Percentiles rank a stretch among this genome's conserved stretches.
phyloP scores from a whole-genome alignment of 148 eudicot species.

The Vaccinium myrtillus region DNA sequence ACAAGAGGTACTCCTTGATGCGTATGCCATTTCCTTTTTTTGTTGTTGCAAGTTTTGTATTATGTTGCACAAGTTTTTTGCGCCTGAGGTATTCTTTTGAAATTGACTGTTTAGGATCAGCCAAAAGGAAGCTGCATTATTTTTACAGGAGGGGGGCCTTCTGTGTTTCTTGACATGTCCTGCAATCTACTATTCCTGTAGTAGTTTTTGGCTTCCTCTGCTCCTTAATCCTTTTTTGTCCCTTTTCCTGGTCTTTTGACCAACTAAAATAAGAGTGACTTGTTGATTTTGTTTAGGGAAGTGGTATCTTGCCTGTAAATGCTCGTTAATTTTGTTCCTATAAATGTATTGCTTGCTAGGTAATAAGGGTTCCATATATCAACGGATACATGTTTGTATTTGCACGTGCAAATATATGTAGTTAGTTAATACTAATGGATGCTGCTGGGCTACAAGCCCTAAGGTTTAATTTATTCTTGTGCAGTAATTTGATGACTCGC shows the following conservation, averaged over 20 bases:
- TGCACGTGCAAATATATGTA: background rate
- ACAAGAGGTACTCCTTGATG: slow-evolving; percentile 44
- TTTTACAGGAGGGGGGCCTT: background rate
- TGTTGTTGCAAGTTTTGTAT: background rate
- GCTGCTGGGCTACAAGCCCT: background rate
- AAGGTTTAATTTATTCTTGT: background rate
- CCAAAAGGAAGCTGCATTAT: background rate
- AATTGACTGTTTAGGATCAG: background rate
- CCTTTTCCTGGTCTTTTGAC: background rate
- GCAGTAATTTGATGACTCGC: background rate
- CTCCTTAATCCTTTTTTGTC: background rate
- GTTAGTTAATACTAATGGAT: background rate
- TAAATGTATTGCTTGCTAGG: background rate
- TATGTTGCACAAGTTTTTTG: background rate
- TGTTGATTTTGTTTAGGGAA: background rate
- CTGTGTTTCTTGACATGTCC: background rate
- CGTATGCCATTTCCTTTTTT: background rate
- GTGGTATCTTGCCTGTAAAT: background rate
- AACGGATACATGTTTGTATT: background rate
- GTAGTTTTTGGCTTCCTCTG: background rate
- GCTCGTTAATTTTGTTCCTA: background rate
- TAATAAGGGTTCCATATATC: background rate
- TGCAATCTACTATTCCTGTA: background rate
- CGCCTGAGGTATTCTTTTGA: slow-evolving; percentile 2
- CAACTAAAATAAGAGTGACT: background rate